Evolutionary conservation across 257 asterid species (phyloP), one percentile per base, ranked within the genome.

Genomic region (Avicennia marina): DNA sequence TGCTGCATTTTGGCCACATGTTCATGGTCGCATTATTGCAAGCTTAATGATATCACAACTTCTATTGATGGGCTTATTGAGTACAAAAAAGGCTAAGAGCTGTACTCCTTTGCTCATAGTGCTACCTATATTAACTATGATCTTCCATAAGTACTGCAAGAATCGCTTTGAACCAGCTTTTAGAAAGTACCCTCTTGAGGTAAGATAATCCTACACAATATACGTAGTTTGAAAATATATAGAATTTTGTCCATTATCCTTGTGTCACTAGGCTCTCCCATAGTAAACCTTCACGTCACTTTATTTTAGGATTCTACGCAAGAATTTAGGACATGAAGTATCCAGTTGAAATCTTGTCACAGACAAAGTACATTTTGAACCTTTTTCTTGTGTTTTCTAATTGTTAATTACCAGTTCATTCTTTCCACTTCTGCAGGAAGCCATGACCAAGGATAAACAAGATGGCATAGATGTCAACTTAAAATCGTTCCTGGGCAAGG

Each of bases 1-100:
- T 56, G 98, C 74, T 56, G 96, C 94, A 0, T 90, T 90, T 56
- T 90, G 96, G 96, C 98, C 98, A 7, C 86, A 82, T 2, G 87
- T 87, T 36, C 98, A 90, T 61, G 71, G 72, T 16, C 98, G 96
- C 2, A 85, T 87, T 45, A 59, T 90, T 49, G 94, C 94, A 16
- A 80, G 95, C 78, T 71, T 90, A 67, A 33, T 87, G 36, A 74
- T 87, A 65, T 85, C 98, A 11, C 98, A 87, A 24, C 65, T 90
- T 54, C 95, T 90, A 33, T 65, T 91, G 27, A 71, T 85, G 85
- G 96, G 98, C 48, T 66, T 91, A 40, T 69, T 91, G 77, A 91
- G 95, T 82, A 91, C 95, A 13, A 88, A 88, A 63, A 85, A 81
- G 66, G 95, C 98, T 40, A 82, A 84, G 43, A 85, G 69, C 22